These are phyloP conservation scores for Ilex asprella DNA, from an alignment of 257 asterid species.

Conservation along the genomic window DNA sequence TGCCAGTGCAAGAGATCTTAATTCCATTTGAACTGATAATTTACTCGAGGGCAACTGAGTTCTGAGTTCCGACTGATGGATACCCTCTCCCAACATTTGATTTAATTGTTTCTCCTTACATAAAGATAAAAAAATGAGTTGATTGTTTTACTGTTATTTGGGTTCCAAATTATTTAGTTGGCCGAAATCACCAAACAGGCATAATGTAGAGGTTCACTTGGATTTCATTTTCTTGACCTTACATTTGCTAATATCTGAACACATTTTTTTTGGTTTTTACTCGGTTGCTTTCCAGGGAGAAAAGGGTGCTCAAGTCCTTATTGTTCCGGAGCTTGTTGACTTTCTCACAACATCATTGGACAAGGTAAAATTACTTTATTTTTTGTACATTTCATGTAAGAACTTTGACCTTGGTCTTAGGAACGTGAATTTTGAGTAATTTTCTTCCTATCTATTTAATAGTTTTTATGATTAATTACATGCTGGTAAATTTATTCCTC, in stretches of 20 bases:
- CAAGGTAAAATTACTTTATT: slow-evolving; percentile 43
- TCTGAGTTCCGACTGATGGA: too few species aligned
- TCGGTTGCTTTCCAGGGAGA: slow-evolving; percentile 52
- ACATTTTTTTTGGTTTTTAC: background rate
- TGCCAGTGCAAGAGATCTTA: too few species aligned
- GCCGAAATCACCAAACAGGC: background rate
- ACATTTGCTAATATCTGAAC: background rate
- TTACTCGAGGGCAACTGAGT: too few species aligned
- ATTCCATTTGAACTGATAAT: too few species aligned
- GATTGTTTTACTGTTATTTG: too few species aligned
- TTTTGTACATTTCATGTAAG: background rate
- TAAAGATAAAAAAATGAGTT: too few species aligned
- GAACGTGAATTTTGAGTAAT: background rate
- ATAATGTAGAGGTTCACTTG: background rate
- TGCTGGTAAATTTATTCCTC: background rate
- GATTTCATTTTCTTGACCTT: background rate
- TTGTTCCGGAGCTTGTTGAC: slow-evolving; percentile 91
- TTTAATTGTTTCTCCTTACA: too few species aligned
- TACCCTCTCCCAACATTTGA: too few species aligned
- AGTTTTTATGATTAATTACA: background rate
- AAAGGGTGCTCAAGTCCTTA: slow-evolving; percentile 82
- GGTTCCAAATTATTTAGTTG: too few species aligned
- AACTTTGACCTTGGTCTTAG: background rate
- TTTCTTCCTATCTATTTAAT: background rate
- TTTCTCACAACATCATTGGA: slow-evolving; percentile 59